Base-by-base conservation (phyloP, 257 asterid species). In the Hygrophila difformis region DNA sequence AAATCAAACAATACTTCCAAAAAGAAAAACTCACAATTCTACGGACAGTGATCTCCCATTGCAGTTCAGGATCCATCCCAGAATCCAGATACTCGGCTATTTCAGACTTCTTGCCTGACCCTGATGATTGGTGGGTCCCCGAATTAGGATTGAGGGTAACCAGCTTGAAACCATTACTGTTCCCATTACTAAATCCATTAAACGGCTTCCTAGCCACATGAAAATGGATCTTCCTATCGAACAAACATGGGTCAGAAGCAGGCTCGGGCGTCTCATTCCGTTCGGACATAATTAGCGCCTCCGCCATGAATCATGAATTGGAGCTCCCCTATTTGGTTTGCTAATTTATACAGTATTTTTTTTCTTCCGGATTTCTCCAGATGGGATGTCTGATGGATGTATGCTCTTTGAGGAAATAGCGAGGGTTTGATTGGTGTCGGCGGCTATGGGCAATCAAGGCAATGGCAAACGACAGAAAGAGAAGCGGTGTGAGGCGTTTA, bases 41-140 rank as follows among this genome's bases (percentile, higher is more conserved):
- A 55, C 89, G 74, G 62, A 76, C 80, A 18, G 95, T 63, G 53
- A 80, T 74, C 53, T 71, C 76, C 40, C 78, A 73, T 71, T 71
- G 63, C 55, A 86, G 69, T 68, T 91, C 99, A 15, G 87, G 81
- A 76, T 86, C 99, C 67, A 82, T 57, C 44, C 83, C 76, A 9
- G 37, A 64, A 4, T 58, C 82, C 6, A 44, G 22, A 40, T n/a
- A 44, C 44, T 78, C 82, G 12, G 59, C 28, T 44, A 51, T 62
- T 12, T 65, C 87, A 24, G 12, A 16, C 37, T 60, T 71, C 38
- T 50, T 65, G 12, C 31, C 62, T 47, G 49, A 54, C 28, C 43
- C 59, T 42, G 65, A 19, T 14, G 18, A 56, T 24, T 38, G 44
- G 1, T 26, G 60, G 20, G 60, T 33, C 53, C 52, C 85, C 53